A percentile compares a stretch with the other conserved stretches of the same genome.
Evolutionary conservation across 208 protist species (phyloP).

Genomic region (Blechomonas ayalai): DNA sequence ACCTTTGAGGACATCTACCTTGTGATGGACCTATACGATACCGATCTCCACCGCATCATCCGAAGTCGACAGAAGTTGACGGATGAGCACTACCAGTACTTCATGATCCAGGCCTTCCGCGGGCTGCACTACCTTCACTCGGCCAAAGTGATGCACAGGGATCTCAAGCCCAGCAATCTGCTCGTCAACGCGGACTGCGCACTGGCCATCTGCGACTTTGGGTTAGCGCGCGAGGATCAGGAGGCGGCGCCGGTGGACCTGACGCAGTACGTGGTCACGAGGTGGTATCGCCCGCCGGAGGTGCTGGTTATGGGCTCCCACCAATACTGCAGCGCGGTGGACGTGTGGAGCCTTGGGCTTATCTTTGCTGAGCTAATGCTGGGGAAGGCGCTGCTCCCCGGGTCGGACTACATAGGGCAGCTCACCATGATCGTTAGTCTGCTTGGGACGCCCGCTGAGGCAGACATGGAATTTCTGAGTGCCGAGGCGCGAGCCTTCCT

Average conservation of each 20-base stretch:
- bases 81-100: conserved; percentile 97
- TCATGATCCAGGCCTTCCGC: conserved; percentile 97
- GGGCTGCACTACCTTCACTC: conserved; percentile 96
- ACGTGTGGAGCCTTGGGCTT: conserved; percentile 95
- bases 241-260: conserved; percentile 52
- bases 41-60: conserved; percentile 98
- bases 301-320: conserved; percentile 89
- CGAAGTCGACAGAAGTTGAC: conserved; percentile 90
- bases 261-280: conserved; percentile 96
- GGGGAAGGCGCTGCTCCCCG: conserved; percentile 94
- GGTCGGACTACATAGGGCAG: conserved; percentile 79
- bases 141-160: conserved; percentile 95
- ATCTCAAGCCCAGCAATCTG: conserved; percentile 95
- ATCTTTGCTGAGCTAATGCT: conserved; percentile 98
- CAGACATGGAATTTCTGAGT: conserved; percentile 86
- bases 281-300: conserved; percentile 99
- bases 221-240: conserved; percentile 79
- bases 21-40: conserved; percentile 93
- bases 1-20: conserved; percentile 88
- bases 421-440: conserved; percentile 81
- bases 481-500: conserved; percentile 69
- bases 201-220: conserved; percentile 93
- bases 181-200: conserved; percentile 94
- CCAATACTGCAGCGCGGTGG: conserved; percentile 95
- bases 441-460: conserved; percentile 55